Evolutionary conservation across 2,329 filamentous ascomycete species (phyloP), one percentile per base, ranked within the genome.

Genomic region (Huntiella savannae): DNA sequence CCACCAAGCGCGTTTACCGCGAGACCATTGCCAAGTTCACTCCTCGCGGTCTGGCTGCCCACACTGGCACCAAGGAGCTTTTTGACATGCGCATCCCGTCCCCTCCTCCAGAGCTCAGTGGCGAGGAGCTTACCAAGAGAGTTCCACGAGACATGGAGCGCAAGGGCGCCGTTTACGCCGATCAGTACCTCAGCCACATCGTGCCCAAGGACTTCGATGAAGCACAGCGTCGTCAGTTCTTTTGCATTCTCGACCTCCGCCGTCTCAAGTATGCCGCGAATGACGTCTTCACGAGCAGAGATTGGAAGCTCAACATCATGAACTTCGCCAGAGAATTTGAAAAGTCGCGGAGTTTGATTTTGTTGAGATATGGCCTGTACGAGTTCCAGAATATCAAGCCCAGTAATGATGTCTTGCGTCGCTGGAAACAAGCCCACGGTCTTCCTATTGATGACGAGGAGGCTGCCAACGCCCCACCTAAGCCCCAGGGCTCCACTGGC

Each of bases 271-370:
- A 75, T 54, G 69, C 71, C 4, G 72, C 73, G 22, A 67, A 75
- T 53, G 72, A 76, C 53, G 72, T 77, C 12, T 77, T 76, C 49
- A 55, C 60, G 13, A 70, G 67, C 55, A 76, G 76, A 56, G 71
- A 74, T 52, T 77, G 73, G 73, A 74, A 73, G 58, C 58, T 77
- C 45, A 77, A 77, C 52, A 67, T 76, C 13, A 57, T 71, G 52
- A 76, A 75, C 56, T 77, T 77, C 49, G 71, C 73, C 35, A 77
- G 75, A 56, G 73, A 76, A 56, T 77, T 73, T 50, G 73, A 77
- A 56, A 77, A 77, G 62, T 76, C 71, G 55, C 65, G 73, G 42
- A 73, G 71, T 53, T 60, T 77, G 38, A 75, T 77, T 48, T 67
- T 77, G 59, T 55, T 77, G 47, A 70, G 72, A 41, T 77, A 77